These are phyloP conservation scores for Melanogaster broomeanus DNA, from an alignment of 768 basidiomycete species.

Conservation along the genomic window DNA sequence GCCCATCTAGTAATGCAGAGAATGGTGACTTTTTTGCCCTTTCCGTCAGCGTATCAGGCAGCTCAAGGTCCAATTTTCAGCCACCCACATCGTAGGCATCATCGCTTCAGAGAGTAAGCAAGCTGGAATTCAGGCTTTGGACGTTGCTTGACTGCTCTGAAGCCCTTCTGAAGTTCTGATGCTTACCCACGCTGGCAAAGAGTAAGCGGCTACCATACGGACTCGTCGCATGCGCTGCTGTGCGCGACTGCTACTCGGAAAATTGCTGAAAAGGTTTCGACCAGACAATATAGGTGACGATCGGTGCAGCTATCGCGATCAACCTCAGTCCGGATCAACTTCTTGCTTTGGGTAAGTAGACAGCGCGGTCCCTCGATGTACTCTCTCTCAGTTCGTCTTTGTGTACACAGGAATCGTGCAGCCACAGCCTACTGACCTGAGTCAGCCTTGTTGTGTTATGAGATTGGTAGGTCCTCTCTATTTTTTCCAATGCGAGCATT, in stretches of 20 bases:
- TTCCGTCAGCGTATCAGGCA: neutral
- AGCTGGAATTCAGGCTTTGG: neutral
- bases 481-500: neutral
- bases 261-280: neutral
- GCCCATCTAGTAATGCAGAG: neutral
- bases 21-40: conserved; percentile 8
- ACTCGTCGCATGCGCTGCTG: conserved; percentile 8
- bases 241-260: neutral
- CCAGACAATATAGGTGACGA: conserved; percentile 1
- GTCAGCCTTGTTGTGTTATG: neutral
- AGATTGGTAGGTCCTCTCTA: conserved; percentile 1
- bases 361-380: neutral
- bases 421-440: neutral
- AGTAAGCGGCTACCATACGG: conserved; percentile 10
- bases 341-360: conserved; percentile 2
- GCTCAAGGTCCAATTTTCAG: neutral
- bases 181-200: conserved; percentile 22
- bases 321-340: conserved; percentile 3
- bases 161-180: conserved; percentile 19
- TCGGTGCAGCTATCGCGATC: conserved; percentile 5
- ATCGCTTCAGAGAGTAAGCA: conserved; percentile 4
- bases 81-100: conserved; percentile 6
- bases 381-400: neutral
- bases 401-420: neutral
- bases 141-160: neutral